These are phyloP conservation scores for Boeremia lycopersici DNA, from an alignment of 2,329 filamentous ascomycete species.

Conservation along the genomic window DNA sequence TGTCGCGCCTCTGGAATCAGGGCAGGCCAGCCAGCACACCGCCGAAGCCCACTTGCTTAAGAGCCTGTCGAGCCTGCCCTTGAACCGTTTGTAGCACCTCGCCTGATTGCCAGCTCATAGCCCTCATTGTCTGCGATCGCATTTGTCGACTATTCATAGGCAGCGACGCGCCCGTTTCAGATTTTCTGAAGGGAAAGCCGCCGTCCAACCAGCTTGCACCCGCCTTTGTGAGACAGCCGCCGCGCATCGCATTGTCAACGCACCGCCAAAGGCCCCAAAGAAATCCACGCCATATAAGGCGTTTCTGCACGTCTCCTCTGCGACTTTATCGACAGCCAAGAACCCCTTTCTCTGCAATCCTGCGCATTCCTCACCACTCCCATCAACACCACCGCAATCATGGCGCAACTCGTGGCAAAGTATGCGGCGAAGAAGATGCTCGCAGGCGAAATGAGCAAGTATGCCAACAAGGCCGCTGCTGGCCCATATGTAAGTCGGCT, in stretches of 20 bases:
- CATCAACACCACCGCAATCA: constrained; percentile 31
- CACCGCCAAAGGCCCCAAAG: constrained; percentile 1
- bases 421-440: constrained; percentile 58
- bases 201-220: constrained; percentile 40
- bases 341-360: constrained; percentile 1
- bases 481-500: constrained; percentile 48
- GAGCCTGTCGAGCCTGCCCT: constrained; percentile 16
- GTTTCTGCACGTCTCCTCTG: constrained; percentile 9
- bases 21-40: constrained; percentile 34
- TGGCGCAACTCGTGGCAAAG: constrained; percentile 55
- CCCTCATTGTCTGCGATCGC: constrained; percentile 25
- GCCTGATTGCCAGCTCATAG: constrained; percentile 17
- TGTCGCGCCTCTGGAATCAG: constrained; percentile 28
- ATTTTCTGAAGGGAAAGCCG: constrained; percentile 30
- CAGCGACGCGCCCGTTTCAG: constrained; percentile 50
- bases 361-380: constrained; percentile 2
- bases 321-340: constrained; percentile 9
- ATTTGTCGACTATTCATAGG: constrained; percentile 44
- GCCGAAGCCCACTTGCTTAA: constrained; percentile 22
- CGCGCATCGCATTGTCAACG: constrained; percentile 21
- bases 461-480: constrained; percentile 51
- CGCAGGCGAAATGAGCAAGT: constrained; percentile 55
- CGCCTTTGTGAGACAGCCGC: constrained; percentile 35
- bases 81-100: constrained; percentile 17
- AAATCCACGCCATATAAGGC: constrained; percentile 28